Evolutionary conservation across 2,329 filamentous ascomycete genomes (phyloP).

Genomic region (Penicillium sp.): DNA sequence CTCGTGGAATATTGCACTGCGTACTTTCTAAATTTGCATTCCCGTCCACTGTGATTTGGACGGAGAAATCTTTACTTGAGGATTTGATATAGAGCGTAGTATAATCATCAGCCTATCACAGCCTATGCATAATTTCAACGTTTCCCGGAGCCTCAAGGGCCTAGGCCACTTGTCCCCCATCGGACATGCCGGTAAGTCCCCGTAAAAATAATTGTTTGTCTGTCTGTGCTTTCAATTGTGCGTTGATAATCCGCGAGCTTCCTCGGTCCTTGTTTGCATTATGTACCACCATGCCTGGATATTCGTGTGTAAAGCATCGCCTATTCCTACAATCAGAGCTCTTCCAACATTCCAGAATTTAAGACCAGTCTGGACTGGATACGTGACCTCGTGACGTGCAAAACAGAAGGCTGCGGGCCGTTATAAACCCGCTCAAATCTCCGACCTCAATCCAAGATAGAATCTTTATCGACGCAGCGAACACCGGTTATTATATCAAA

Average conservation of each 20-base stretch:
- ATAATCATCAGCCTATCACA: neutral
- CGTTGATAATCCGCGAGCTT: neutral
- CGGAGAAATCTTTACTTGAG: too few species aligned
- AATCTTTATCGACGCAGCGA: neutral
- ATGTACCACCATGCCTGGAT: neutral
- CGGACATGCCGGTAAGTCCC: neutral
- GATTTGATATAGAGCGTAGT: neutral
- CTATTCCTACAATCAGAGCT: neutral
- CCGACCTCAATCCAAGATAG: neutral
- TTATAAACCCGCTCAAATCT: neutral
- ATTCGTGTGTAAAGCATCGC: neutral
- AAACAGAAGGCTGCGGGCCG: neutral
- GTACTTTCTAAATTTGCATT: too few species aligned
- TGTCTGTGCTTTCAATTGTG: neutral
- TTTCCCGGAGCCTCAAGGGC: neutral
- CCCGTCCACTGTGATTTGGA: too few species aligned
- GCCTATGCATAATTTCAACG: neutral
- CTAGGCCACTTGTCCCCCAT: neutral
- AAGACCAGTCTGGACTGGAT: neutral
- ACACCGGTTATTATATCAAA: neutral
- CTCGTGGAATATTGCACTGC: too few species aligned
- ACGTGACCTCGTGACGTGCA: neutral
- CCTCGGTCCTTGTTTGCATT: neutral
- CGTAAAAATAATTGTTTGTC: neutral
- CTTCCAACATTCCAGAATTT: neutral